A percentile compares a stretch with the other conserved stretches of the same genome.
Evolutionary conservation across 805 yeast genomes (phyloP).

Genomic region (Yamadazyma nakazawae): DNA sequence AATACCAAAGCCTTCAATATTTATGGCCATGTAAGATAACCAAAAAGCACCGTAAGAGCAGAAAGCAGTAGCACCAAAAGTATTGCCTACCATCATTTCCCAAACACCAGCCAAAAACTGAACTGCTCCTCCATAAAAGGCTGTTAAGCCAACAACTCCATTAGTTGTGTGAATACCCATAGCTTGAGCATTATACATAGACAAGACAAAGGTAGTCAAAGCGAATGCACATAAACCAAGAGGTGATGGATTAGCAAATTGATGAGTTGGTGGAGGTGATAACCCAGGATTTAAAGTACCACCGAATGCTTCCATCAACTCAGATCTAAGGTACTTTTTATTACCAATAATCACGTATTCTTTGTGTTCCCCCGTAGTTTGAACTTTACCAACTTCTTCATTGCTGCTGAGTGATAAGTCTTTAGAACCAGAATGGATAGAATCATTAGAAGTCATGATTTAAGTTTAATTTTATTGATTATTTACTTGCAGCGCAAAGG

Average conservation of each 20-base stretch:
- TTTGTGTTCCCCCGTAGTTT: conserved; percentile 32
- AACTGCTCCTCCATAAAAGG: conserved; percentile 61
- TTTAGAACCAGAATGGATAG: conserved; percentile 17
- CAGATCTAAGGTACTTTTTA: conserved; percentile 33
- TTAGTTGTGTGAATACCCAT: conserved; percentile 52
- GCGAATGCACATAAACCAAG: conserved; percentile 65
- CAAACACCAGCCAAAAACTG: conserved; percentile 66
- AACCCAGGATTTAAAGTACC: conserved; percentile 38
- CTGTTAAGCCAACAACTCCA: conserved; percentile 56
- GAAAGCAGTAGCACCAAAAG: conserved; percentile 69
- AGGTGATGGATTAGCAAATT: conserved; percentile 68
- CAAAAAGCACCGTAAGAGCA: conserved; percentile 48
- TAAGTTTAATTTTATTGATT: background rate
- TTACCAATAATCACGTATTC: conserved; percentile 35
- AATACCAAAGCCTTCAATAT: conserved; percentile 31
- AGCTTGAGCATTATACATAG: conserved; percentile 55
- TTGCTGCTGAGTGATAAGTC: conserved; percentile 10
- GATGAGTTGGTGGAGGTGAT: conserved; percentile 46
- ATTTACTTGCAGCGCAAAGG: background rate
- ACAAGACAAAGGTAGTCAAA: conserved; percentile 58
- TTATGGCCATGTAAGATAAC: conserved; percentile 32
- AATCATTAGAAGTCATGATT: conserved; percentile 9
- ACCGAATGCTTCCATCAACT: conserved; percentile 40
- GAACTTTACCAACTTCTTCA: conserved; percentile 21
- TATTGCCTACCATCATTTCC: conserved; percentile 63